Base-by-base conservation (phyloP, 352 stramenopile species). In the Peronospora destructor region DNA sequence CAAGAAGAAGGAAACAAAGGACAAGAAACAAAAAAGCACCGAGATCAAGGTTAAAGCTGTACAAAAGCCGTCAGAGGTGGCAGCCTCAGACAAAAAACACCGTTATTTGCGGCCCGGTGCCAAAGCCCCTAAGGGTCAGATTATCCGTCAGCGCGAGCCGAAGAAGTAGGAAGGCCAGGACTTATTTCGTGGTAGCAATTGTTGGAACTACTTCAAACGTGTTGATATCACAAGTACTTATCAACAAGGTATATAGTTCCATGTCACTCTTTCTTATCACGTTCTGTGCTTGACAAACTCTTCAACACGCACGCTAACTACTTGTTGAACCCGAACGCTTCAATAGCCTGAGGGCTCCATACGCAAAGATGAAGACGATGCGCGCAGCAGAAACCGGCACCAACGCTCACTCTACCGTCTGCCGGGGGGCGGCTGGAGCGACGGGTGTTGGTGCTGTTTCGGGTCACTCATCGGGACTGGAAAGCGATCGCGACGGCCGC, bases 401-500 rank as follows among this genome's bases (percentile, higher is more conserved):
- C 61, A 56, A 49, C 33, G 43, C 50, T 55, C 49, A 39, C 51
- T 65, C 59, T 53, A 88, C 75, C 76, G 73, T 64, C 76, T 73
- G 21, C 76, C 73, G 0, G 76, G 76, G 12, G 76, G 76, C 30
- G 75, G 75, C 56, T 81, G 76, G 23, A 88, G 57, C 60, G 76
- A 84, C 53, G 76, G 73, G 53, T 79, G 71, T 33, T 69, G 69
- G 49, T 87, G 76, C 56, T 87, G 76, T 65, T 88, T 85, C 46
- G 73, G 73, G 47, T 85, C 76, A 44, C 54, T 69, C 71, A 85
- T 85, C 0, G 76, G 76, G 45, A 88, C 83, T 39, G 76, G 75
- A 56, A 88, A 88, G 26, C 69, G 66, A 60, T 88, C 76, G 28
- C 76, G 73, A 53, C 76, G 73, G 9, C 66, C 69, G 41, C 53